Evolutionary conservation across 306 rosid genomes (phyloP), one percentile per base, ranked within the genome.

Genomic region (Parietaria judaica): DNA sequence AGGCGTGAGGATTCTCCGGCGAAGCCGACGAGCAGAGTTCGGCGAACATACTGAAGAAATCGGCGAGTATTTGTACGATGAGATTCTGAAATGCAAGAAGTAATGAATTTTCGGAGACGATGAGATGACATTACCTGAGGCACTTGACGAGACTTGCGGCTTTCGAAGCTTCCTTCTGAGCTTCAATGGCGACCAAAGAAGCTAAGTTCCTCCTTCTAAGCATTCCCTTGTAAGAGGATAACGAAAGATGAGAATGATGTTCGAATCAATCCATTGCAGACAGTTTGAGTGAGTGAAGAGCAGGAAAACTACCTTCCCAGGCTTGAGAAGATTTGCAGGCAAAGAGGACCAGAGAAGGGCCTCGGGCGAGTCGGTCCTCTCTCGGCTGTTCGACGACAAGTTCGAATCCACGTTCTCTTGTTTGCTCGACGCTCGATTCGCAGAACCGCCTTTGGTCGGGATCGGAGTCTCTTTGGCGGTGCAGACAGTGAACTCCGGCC

Each of bases 191-290:
- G 44, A 92, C 85, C 75, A 77, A 70, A 72, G 94, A 79, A n/a
- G 96, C 96, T 70, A 86, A 60, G 66, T 82, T 74, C 74, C 81
- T 78, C 79, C 88, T 86, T 69, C 95, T 92, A 58, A 92, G 83
- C 71, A 92, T 80, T 63, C 80, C 95, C 99, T 92, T 82, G 39
- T 47, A 58, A 74, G 80, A 68, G 59, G 58, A 63, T 57, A 66
- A 55, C 10, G 58, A 17, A 67, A 64, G n/a, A 72, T 62, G 50
- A 69, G 56, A 60, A 58, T 31, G 38, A 53, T n/a, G n/a, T 23
- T 23, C 1, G 31, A 23, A 23, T 23, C 31, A 23, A 23, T 23
- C 31, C 31, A 23, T 23, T 23, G 31, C 31, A 23, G 31, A 23
- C 31, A 5, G 45, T 41, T 8, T 41, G 45, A 41, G 45, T 8